Conservation (phyloP, 768 basidiomycete genomes). For the Lyophyllum decastes region DNA sequence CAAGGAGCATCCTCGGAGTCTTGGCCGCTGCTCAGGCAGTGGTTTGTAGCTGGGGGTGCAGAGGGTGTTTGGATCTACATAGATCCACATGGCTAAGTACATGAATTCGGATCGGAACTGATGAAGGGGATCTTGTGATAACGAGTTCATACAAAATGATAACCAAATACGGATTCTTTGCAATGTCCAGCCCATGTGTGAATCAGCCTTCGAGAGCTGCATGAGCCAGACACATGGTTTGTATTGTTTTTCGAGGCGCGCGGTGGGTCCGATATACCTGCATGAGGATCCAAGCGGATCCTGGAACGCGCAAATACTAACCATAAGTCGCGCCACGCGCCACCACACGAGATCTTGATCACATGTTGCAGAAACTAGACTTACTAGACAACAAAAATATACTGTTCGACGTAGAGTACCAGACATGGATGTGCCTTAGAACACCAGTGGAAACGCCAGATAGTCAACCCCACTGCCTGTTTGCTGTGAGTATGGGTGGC, state of each 20-base stretch:
- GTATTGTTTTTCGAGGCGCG: neutral
- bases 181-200: neutral
- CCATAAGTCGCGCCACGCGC: neutral
- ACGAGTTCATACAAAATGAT: neutral
- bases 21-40: no score
- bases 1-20: neutral
- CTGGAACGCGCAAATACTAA: neutral
- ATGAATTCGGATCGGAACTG: neutral
- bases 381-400: neutral
- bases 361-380: neutral
- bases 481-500: no score
- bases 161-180: no score
- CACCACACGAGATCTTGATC: conserved; percentile 2
- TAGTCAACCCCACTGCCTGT: no score
- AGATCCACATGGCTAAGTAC: neutral
- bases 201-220: neutral
- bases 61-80: neutral
- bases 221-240: neutral
- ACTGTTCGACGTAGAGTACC: neutral
- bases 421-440: neutral
- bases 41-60: no score
- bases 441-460: neutral
- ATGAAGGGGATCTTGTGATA: neutral
- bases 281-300: conserved; percentile 8
- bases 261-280: neutral